Evolutionary conservation across 306 rosid genomes (phyloP), one percentile per base, ranked within the genome.

Genomic region (Quercus ilex): DNA sequence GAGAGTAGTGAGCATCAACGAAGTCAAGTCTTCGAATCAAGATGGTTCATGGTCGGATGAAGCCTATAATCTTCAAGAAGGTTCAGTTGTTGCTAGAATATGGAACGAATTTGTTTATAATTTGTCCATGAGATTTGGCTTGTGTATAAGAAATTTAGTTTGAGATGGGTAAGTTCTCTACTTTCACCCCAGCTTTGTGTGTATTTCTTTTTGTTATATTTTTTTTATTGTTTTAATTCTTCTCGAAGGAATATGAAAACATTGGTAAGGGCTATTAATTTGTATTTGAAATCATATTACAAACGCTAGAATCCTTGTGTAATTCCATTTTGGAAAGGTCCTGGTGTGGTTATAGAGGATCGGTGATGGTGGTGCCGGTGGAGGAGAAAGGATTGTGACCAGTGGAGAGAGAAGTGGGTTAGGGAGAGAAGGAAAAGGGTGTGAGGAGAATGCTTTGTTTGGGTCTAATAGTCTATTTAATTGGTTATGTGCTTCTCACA

Each of bases 131-230:
- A 38, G 43, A 38, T 38, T 38, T 38, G 43, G 43, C 76, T 80
- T 84, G 84, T 79, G 62, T 78, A 74, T 73, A 85, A 74, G 67
- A 79, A 77, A 21, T 25, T 21, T 17, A 35, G 43, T 52, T 60
- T 31, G 51, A 38, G 26, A 62, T 57, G 52, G 30, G 18, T 25
- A 31, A 65, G 14, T 18, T 31, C 71, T 18, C 46, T 18, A 41
- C 13, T 78, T 28, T 18, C 4, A 21, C 43, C 8, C 55, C 3
- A 28, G 2, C 51, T 28, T 67, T 30, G 43, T 63, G 41, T 67
- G 59, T 58, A 7, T 17, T 77, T 62, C 57, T 28, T 33, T 58
- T 3, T 4, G 14, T 55, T 19, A 56, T 6, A 38, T 38, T 38
- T 2, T 38, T 0, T 38, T 38, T 38, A 6, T 38, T 38, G 43